Base-by-base conservation (phyloP, 2,329 filamentous ascomycete species). In the Aspergillus sp. region DNA sequence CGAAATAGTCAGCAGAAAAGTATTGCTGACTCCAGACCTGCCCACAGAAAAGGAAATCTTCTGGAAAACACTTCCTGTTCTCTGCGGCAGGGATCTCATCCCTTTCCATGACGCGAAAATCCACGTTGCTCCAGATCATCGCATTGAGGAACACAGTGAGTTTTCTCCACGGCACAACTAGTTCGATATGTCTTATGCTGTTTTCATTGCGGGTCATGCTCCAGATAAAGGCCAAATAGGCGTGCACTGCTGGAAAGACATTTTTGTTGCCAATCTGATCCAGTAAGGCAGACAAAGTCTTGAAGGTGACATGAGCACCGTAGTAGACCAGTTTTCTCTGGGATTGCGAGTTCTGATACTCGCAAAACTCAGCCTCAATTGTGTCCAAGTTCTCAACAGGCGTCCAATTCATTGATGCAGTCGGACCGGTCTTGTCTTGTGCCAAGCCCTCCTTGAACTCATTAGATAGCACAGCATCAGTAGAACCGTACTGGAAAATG, bases 41-140 rank as follows among this genome's bases (percentile, higher is more conserved):
- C 1, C 81, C 81, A 22, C 79, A 72, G 6, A 83, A 74, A 1
- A 74, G 57, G 52, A 78, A 82, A 52, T 84, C 81, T 52, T 84
- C 81, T 0, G 78, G 74, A 1, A 84, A 57, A 44, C 81, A 78
- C 7, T 69, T 64, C 2, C 55, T 65, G 47, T 68, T 62, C 15
- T 70, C 65, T 30, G 63, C 56, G 27, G 55, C 48, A 17, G 76
- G 73, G 51, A 81, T 78, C 0, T 60, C 49, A 30, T 62, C 48
- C 49, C 58, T 50, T 50, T 70, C 68, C 52, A 69, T 70, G 53
- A 54, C 63, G 35, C 50, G 52, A 53, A 61, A 65, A 49, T 60
- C 59, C 1, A 61, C 58, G 13, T 69, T 66, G 25, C 62, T 67
- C n/a, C 65, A 70, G 25, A 73, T 61, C 19, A 83, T 65, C 10